Evolutionary conservation across 257 asterid genomes (phyloP).

Genomic region (Vinca minor): DNA sequence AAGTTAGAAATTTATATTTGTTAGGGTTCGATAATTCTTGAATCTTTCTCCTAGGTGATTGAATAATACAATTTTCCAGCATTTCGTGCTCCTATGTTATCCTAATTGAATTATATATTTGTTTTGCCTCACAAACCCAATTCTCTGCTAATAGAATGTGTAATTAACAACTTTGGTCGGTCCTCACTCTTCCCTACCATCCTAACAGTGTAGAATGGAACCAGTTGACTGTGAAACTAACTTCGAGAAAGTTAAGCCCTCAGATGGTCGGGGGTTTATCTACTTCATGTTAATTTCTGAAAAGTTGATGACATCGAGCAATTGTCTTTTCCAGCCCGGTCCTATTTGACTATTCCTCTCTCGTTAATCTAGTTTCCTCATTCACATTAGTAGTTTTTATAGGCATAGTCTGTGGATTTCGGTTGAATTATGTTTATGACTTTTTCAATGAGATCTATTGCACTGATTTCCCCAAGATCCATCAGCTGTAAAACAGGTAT

Average conservation of each 20-base stretch:
- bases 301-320: background rate
- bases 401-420: background rate
- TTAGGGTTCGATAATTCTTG: no score
- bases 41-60: no score
- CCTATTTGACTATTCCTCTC: background rate
- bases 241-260: background rate
- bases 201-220: background rate
- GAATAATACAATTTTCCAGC: background rate
- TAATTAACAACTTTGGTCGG: background rate
- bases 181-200: background rate
- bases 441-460: background rate
- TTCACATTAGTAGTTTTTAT: background rate
- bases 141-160: background rate
- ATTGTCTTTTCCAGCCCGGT: background rate
- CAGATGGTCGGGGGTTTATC: background rate
- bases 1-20: no score
- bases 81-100: background rate
- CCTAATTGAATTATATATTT: background rate
- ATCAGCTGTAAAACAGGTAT: slow-evolving; percentile 13
- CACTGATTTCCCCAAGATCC: slow-evolving; percentile 26
- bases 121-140: background rate
- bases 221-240: background rate
- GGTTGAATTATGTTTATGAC: background rate
- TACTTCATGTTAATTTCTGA: background rate
- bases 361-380: background rate